Conservation (phyloP, 805 yeast species). For the Candida silvatica region DNA sequence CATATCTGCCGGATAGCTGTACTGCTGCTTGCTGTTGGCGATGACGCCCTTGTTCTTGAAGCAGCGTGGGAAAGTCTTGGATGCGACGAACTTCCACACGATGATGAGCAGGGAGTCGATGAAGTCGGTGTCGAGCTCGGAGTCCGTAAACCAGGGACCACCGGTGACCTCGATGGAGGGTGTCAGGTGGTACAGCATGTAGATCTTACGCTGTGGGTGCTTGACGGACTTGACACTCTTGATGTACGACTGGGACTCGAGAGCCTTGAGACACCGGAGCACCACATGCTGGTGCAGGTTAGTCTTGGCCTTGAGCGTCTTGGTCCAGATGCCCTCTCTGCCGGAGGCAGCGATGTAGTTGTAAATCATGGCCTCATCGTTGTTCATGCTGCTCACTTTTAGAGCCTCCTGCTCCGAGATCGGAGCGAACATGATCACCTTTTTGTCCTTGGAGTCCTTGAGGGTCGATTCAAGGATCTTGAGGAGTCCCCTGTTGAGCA, state of each 20-base stretch:
- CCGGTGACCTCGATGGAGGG: conserved; percentile 96
- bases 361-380: conserved; percentile 87
- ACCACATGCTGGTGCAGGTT: conserved; percentile 91
- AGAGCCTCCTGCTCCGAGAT: conserved; percentile 66
- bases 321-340: conserved; percentile 95
- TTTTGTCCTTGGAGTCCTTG: conserved; percentile 21
- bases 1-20: conserved; percentile 18
- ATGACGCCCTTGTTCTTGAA: conserved; percentile 32
- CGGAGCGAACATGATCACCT: conserved; percentile 63
- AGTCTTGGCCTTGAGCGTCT: conserved; percentile 80
- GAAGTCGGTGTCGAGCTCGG: conserved; percentile 89
- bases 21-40: conserved; percentile 17
- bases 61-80: conserved; percentile 67
- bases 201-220: conserved; percentile 87
- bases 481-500: conserved; percentile 43
- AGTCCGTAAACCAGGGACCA: conserved; percentile 98
- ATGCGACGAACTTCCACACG: conserved; percentile 80
- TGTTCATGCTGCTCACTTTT: conserved; percentile 66
- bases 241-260: conserved; percentile 76
- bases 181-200: conserved; percentile 88
- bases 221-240: conserved; percentile 88
- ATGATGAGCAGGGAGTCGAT: conserved; percentile 76
- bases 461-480: conserved; percentile 57
- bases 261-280: conserved; percentile 65
- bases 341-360: conserved; percentile 88